These are phyloP conservation scores for Skeletonema tropicum DNA, from an alignment of 108 stramenopile species.

Conservation along the genomic window DNA sequence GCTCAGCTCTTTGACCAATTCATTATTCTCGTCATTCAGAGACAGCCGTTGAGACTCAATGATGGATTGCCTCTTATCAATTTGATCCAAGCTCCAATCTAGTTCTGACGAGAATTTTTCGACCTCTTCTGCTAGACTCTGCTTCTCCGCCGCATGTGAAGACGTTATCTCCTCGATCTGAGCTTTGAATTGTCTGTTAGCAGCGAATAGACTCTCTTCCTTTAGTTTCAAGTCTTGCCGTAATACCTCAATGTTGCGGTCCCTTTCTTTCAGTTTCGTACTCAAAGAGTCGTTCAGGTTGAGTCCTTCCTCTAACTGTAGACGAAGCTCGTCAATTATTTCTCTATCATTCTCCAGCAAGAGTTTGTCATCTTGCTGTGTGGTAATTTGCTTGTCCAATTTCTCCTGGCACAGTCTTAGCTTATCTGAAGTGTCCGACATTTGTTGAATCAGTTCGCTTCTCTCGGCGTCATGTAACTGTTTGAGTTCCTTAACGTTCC, in stretches of 20 bases:
- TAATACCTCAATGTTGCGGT: constrained; percentile 6
- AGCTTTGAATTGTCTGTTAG: background rate
- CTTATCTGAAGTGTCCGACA: constrained; percentile 7
- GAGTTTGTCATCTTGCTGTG: background rate
- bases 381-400: background rate
- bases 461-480: constrained; percentile 10
- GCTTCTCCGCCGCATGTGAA: background rate
- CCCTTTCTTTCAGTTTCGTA: constrained; percentile 5
- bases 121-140: background rate
- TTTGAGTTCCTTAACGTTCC: background rate
- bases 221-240: background rate
- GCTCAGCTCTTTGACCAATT: background rate
- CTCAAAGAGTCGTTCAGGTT: constrained; percentile 13
- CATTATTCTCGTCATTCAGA: background rate
- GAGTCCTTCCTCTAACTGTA: constrained; percentile 14
- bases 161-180: background rate
- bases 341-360: background rate
- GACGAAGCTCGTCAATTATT: constrained; percentile 13
- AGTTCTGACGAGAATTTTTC: background rate
- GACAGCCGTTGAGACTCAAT: constrained; percentile 2
- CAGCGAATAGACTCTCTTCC: background rate
- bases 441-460: constrained; percentile 4
- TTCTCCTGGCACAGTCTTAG: constrained; percentile 7
- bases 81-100: background rate
- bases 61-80: background rate